Evolutionary conservation across 2,329 filamentous ascomycete species (phyloP).

Genomic region (Penicillium italicum): DNA sequence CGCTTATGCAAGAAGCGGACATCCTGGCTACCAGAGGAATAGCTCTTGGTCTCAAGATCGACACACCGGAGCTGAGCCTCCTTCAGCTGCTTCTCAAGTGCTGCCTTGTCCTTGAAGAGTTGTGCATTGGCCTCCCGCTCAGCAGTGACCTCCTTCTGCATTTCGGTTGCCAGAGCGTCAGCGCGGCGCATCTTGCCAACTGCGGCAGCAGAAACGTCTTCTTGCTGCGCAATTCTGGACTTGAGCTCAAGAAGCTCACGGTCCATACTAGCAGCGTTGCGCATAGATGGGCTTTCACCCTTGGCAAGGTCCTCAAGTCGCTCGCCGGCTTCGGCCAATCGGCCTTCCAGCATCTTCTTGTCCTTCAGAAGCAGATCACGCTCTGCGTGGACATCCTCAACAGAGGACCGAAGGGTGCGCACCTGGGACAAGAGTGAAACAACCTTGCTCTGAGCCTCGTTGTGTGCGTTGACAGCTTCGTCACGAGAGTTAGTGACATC

Average conservation of each 20-base stretch:
- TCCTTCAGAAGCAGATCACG: constrained; percentile 80
- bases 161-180: constrained; percentile 79
- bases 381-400: constrained; percentile 83
- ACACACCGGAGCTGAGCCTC: constrained; percentile 86
- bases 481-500: constrained; percentile 89
- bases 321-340: constrained; percentile 79
- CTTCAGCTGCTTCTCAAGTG: constrained; percentile 82
- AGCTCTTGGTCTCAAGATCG: constrained; percentile 94
- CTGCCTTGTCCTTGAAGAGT: constrained; percentile 84
- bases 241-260: constrained; percentile 87
- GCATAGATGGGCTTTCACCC: constrained; percentile 80
- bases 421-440: constrained; percentile 88
- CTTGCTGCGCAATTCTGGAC: constrained; percentile 81
- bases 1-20: constrained; percentile 91
- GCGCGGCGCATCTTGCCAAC: constrained; percentile 96
- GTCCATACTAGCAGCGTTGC: constrained; percentile 84
- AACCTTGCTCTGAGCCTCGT: constrained; percentile 90
- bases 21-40: constrained; percentile 89
- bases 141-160: constrained; percentile 84
- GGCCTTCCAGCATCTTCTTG: constrained; percentile 82
- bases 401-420: constrained; percentile 71
- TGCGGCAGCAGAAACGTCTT: constrained; percentile 85
- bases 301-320: constrained; percentile 83
- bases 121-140: constrained; percentile 79
- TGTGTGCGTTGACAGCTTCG: constrained; percentile 88